Evolutionary conservation across 2,329 filamentous ascomycete species (phyloP).

Genomic region (Fusarium nematophilum): DNA sequence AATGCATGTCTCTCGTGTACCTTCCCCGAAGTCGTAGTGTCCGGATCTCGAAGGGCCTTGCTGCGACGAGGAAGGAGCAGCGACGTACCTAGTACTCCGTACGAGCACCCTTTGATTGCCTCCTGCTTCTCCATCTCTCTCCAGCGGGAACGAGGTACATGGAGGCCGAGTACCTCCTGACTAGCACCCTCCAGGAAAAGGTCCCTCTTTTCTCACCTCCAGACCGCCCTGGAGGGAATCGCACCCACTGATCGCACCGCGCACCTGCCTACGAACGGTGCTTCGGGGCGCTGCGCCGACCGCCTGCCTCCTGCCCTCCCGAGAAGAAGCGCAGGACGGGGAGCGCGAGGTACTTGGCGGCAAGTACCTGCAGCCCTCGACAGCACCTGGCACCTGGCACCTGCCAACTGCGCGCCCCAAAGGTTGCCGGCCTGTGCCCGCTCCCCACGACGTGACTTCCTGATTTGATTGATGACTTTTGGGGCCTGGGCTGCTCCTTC

Average conservation of each 20-base stretch:
- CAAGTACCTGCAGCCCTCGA: slow-evolving; percentile 26
- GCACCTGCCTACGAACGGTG: slow-evolving; percentile 3
- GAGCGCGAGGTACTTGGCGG: slow-evolving; percentile 11
- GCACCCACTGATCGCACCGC: slow-evolving; percentile 2
- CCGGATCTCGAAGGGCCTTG: slow-evolving; percentile 7
- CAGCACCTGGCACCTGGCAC: slow-evolving; percentile 25
- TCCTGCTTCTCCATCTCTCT: slow-evolving; percentile 9
- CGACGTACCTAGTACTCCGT: too few species aligned
- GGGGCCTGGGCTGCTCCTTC: slow-evolving; percentile 38
- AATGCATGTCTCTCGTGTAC: slow-evolving; percentile 23
- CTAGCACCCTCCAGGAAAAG: slow-evolving; percentile 3
- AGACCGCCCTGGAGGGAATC: slow-evolving; percentile 5
- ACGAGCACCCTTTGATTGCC: slow-evolving; percentile 12
- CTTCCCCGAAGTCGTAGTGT: slow-evolving; percentile 10
- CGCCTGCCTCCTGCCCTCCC: slow-evolving; percentile 13
- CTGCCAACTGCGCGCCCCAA: slow-evolving; percentile 39
- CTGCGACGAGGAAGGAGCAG: too few species aligned
- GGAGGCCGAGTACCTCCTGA: slow-evolving; percentile 26
- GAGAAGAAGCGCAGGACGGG: background rate
- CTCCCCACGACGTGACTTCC: slow-evolving; percentile 43
- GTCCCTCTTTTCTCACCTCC: background rate
- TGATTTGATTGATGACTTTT: slow-evolving; percentile 42
- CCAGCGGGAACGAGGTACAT: slow-evolving; percentile 27
- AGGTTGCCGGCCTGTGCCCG: slow-evolving; percentile 37
- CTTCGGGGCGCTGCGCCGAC: slow-evolving; percentile 15